Evolutionary conservation across 768 basidiomycete species (phyloP).

Genomic region (Amyloporia xantha): DNA sequence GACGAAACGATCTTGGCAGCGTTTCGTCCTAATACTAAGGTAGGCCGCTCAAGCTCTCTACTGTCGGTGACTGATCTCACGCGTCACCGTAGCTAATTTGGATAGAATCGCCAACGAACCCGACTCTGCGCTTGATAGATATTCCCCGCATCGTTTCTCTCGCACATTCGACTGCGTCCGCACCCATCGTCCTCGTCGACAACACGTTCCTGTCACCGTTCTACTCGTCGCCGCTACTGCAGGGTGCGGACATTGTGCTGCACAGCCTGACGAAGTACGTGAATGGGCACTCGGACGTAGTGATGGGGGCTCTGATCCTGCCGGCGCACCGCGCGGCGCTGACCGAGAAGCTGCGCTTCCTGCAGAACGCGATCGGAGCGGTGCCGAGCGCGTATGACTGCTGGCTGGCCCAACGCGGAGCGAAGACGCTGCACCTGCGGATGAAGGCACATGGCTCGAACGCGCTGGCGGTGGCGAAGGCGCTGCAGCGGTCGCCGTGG

Average conservation of each 20-base stretch:
- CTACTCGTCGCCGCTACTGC: constrained; percentile 81
- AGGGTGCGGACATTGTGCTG: constrained; percentile 78
- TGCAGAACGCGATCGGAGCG: constrained; percentile 86
- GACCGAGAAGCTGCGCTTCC: constrained; percentile 61
- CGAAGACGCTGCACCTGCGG: constrained; percentile 86
- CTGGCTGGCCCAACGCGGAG: constrained; percentile 86
- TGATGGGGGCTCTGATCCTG: constrained; percentile 81
- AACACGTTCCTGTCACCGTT: constrained; percentile 94
- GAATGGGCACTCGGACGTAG: constrained; percentile 90
- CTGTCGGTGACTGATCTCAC: neutral
- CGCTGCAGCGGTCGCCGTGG: constrained; percentile 43
- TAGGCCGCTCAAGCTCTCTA: constrained; percentile 25
- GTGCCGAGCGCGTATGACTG: constrained; percentile 82
- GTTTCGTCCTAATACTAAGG: constrained; percentile 76
- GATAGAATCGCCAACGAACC: constrained; percentile 96
- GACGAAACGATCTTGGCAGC: constrained; percentile 61
- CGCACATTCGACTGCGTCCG: constrained; percentile 52
- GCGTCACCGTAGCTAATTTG: constrained; percentile 73
- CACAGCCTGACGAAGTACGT: constrained; percentile 88
- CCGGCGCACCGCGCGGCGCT: constrained; percentile 46
- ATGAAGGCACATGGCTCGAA: constrained; percentile 85
- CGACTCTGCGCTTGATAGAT: constrained; percentile 82
- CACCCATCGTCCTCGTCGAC: constrained; percentile 83
- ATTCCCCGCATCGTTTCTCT: constrained; percentile 65
- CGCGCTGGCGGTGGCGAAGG: constrained; percentile 67